A percentile compares a stretch with the other conserved stretches of the same genome.
Evolutionary conservation across 2,329 filamentous ascomycete genomes (phyloP).

Genomic region (Pseudofabraea citricarpa): DNA sequence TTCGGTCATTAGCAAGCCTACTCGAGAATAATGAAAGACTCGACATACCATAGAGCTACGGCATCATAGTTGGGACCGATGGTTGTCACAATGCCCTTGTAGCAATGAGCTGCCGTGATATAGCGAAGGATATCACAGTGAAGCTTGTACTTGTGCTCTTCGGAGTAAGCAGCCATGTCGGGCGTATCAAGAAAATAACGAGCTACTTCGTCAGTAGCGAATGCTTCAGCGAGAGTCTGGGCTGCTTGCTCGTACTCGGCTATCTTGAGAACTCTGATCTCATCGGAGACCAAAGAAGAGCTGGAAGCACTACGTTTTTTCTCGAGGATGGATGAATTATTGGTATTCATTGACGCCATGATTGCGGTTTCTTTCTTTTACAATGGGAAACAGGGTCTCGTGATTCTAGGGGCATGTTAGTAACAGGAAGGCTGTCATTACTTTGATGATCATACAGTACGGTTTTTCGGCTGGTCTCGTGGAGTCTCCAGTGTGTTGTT

Average conservation of each 20-base stretch:
- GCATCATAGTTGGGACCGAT: constrained; percentile 73
- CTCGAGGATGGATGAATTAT: constrained; percentile 17
- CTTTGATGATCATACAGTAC: constrained; percentile 17
- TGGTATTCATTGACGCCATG: constrained; percentile 35
- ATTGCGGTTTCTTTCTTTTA: constrained; percentile 15
- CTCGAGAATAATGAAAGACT: no score
- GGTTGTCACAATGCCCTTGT: constrained; percentile 69
- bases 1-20: constrained; percentile 2
- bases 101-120: constrained; percentile 68
- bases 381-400: not conserved
- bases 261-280: constrained; percentile 60
- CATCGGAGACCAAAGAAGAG: constrained; percentile 33
- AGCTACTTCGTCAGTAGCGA: constrained; percentile 69
- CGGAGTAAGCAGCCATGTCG: constrained; percentile 56
- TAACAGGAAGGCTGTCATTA: not conserved
- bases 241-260: constrained; percentile 69
- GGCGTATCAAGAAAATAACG: constrained; percentile 71
- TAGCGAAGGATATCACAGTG: constrained; percentile 76
- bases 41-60: constrained; percentile 71
- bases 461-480: constrained; percentile 27
- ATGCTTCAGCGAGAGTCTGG: constrained; percentile 69
- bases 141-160: constrained; percentile 68
- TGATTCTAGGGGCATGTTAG: constrained; percentile 14
- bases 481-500: constrained; percentile 47
- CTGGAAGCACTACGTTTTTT: constrained; percentile 25